A percentile compares a stretch with the other conserved stretches of the same genome.
phyloP scores from a whole-genome alignment of 352 stramenopile genomes.

The Phytophthora fragariae region DNA sequence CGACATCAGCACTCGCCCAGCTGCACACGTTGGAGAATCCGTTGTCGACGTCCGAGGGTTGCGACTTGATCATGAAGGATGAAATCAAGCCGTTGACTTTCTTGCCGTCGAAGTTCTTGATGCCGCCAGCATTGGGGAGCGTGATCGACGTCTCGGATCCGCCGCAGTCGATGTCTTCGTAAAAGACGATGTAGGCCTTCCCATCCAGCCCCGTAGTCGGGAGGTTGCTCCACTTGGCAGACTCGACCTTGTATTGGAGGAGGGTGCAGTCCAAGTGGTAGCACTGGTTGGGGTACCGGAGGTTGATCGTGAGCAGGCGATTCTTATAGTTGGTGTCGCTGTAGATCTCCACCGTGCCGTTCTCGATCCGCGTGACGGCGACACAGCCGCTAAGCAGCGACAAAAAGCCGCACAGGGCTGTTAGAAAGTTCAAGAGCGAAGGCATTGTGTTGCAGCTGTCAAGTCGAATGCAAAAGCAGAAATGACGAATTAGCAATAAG shows the following conservation, averaged over 20 bases:
- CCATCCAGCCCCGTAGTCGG: constrained; percentile 24
- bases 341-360: constrained; percentile 30
- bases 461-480: neutral
- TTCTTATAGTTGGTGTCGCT: constrained; percentile 23
- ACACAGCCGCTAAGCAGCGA: neutral
- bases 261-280: constrained; percentile 31
- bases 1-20: constrained; percentile 27
- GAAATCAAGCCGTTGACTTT: constrained; percentile 30
- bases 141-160: constrained; percentile 13
- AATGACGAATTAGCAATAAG: neutral
- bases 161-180: constrained; percentile 20
- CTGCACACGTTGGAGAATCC: constrained; percentile 27
- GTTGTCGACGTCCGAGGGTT: constrained; percentile 14
- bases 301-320: constrained; percentile 23
- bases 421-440: neutral
- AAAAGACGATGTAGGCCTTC: constrained; percentile 37
- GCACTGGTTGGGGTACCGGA: constrained; percentile 32
- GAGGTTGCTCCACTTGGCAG: constrained; percentile 26
- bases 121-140: constrained; percentile 29
- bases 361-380: neutral
- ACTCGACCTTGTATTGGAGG: constrained; percentile 31
- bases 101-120: constrained; percentile 21
- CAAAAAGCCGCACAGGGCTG: neutral
- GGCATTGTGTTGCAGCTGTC: neutral
- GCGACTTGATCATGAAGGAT: constrained; percentile 25